Percentiles rank a stretch among this genome's conserved stretches.
Conservation (phyloP, 75 land plant genomes). For the Pseudotsuga menziesii region DNA sequence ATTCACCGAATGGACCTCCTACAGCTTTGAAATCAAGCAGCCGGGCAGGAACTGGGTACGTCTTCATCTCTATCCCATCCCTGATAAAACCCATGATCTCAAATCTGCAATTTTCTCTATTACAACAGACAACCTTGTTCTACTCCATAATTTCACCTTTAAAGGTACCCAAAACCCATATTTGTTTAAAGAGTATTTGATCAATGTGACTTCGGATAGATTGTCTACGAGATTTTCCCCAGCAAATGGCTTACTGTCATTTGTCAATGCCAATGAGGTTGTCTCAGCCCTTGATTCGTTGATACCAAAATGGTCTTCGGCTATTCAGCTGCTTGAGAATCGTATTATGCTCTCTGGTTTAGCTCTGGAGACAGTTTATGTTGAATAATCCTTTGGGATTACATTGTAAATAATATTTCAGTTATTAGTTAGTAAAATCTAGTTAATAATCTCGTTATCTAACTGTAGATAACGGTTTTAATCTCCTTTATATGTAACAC, state of each 20-base stretch:
- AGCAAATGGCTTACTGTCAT: constrained; percentile 45
- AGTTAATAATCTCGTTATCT: too few relatives aligned
- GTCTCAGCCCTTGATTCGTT: constrained; percentile 58
- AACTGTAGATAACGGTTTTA: too few relatives aligned
- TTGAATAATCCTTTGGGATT: too few relatives aligned
- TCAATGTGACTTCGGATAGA: constrained; percentile 38
- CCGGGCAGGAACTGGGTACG: constrained; percentile 59
- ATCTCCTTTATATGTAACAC: too few relatives aligned
- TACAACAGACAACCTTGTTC: constrained; percentile 31
- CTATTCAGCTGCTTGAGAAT: constrained; percentile 5
- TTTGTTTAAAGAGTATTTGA: constrained; percentile 39
- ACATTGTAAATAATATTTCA: too few relatives aligned
- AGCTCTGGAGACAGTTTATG: constrained; percentile 67
- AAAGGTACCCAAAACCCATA: neutral
- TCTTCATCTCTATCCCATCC: constrained; percentile 55
- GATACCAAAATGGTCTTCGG: constrained; percentile 26
- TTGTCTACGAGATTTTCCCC: constrained; percentile 50
- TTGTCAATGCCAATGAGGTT: constrained; percentile 83
- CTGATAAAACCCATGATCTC: constrained; percentile 15
- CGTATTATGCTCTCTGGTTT: constrained; percentile 18
- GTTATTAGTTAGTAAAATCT: too few relatives aligned
- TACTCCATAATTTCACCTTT: constrained; percentile 34
- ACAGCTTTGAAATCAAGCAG: constrained; percentile 32
- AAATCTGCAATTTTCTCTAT: constrained; percentile 37
- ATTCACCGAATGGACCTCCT: constrained; percentile 26